These are phyloP conservation scores for Cladosporium colombiae DNA, from an alignment of 2,329 filamentous ascomycete species.

Conservation along the genomic window DNA sequence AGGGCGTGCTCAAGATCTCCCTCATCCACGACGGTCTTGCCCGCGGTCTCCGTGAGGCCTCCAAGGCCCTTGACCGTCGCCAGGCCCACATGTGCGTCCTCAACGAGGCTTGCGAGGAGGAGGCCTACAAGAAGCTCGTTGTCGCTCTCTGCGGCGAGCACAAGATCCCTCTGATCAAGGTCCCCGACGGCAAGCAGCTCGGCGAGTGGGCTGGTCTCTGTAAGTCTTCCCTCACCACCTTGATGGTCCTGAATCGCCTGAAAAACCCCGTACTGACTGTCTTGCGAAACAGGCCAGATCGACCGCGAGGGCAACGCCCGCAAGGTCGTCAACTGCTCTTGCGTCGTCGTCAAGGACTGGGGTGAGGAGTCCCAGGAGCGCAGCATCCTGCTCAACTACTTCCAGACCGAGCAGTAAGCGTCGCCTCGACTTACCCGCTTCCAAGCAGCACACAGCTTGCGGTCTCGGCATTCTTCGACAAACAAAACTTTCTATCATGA, in stretches of 20 bases:
- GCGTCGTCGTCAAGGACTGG: conserved; percentile 99
- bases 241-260: background rate
- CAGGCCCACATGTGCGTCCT: conserved; percentile 99
- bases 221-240: conserved; percentile 57
- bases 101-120: conserved; percentile 99
- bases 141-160: conserved; percentile 98
- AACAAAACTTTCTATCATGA: conserved; percentile 1
- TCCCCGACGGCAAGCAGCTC: conserved; percentile 98
- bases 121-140: conserved; percentile 99
- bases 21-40: conserved; percentile 99
- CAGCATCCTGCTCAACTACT: conserved; percentile 99
- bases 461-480: conserved; percentile 7
- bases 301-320: conserved; percentile 99
- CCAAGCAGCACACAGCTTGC: conserved; percentile 14
- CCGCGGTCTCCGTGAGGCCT: conserved; percentile 95
- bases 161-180: conserved; percentile 99
- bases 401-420: conserved; percentile 75
- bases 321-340: conserved; percentile 99
- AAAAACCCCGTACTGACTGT: background rate
- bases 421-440: conserved; percentile 9
- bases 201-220: conserved; percentile 99
- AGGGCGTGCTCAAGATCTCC: conserved; percentile 97
- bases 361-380: conserved; percentile 99
- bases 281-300: conserved; percentile 71
- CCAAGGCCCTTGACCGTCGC: conserved; percentile 97